Conservation (phyloP, 345 rosid genomes). For the Lepidium aucheri region DNA sequence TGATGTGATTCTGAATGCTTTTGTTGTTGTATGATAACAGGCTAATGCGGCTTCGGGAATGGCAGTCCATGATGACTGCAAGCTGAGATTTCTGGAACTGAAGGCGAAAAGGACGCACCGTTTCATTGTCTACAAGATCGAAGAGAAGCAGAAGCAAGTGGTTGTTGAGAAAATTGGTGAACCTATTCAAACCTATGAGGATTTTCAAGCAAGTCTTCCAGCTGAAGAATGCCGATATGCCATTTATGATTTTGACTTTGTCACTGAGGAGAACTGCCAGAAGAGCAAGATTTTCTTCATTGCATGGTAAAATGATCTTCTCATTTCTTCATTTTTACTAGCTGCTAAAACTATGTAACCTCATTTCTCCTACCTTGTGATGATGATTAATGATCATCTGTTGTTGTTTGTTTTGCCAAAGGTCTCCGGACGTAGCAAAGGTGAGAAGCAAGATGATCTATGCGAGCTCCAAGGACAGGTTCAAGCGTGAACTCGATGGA, state of each 20-base stretch:
- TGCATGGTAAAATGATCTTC: constrained; percentile 31
- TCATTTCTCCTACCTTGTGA: not conserved
- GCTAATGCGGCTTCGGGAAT: constrained; percentile 55
- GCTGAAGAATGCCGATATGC: constrained; percentile 40
- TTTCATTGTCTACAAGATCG: constrained; percentile 50
- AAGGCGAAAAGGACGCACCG: constrained; percentile 50
- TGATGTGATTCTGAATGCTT: not conserved
- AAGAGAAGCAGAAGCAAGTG: constrained; percentile 51
- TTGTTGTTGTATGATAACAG: constrained; percentile 15
- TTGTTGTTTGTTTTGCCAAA: not conserved
- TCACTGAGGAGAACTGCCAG: constrained; percentile 41
- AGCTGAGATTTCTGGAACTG: constrained; percentile 43
- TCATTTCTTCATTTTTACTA: not conserved
- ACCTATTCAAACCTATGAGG: constrained; percentile 41
- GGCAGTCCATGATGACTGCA: constrained; percentile 57
- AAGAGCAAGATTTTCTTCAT: constrained; percentile 59
- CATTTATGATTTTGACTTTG: constrained; percentile 45
- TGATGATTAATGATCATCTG: not conserved
- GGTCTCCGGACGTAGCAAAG: constrained; percentile 50
- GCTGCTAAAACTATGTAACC: not conserved
- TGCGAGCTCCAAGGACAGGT: constrained; percentile 57
- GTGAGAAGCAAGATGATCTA: constrained; percentile 64
- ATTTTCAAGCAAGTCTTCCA: constrained; percentile 44
- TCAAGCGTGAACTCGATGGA: constrained; percentile 53
- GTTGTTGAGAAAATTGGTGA: constrained; percentile 49